phyloP scores from a whole-genome alignment of 1,139 yeast species.

The Maudiozyma humilis region DNA sequence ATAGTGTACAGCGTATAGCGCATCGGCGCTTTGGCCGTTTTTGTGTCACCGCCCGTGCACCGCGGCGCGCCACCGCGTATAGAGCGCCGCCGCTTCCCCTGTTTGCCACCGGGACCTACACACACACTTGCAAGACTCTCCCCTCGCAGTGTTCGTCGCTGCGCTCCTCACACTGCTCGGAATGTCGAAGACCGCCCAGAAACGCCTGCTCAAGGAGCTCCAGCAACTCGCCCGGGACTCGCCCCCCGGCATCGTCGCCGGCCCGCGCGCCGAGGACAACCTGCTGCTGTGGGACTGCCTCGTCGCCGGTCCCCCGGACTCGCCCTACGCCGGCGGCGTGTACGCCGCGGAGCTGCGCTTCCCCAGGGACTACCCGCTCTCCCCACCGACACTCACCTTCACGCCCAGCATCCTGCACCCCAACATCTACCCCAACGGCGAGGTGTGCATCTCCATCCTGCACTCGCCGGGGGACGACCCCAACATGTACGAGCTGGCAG shows the following conservation, averaged over 20 bases:
- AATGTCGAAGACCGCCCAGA: conserved; percentile 62
- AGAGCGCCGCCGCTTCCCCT: too few relatives aligned
- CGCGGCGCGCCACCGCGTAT: too few relatives aligned
- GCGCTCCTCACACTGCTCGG: too few relatives aligned
- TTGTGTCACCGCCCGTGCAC: too few relatives aligned
- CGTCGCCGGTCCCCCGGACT: conserved; percentile 86
- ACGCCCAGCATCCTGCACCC: conserved; percentile 87
- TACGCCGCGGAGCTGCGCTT: conserved; percentile 78
- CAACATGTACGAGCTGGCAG: conserved; percentile 86
- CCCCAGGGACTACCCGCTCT: conserved; percentile 84
- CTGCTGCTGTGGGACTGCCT: conserved; percentile 86
- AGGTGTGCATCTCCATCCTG: conserved; percentile 87
- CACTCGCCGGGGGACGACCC: conserved; percentile 98
- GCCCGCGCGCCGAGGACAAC: conserved; percentile 77
- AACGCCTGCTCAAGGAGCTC: conserved; percentile 77
- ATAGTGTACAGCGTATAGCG: too few relatives aligned
- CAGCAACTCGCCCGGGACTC: conserved; percentile 79
- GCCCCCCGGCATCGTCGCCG: conserved; percentile 93
- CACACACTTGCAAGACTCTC: too few relatives aligned
- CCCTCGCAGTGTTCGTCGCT: too few relatives aligned
- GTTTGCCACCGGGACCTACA: too few relatives aligned
- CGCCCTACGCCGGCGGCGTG: conserved; percentile 89
- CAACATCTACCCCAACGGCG: conserved; percentile 86
- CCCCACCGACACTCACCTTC: conserved; percentile 81
- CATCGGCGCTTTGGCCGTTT: too few relatives aligned